These are phyloP conservation scores for Luffa aegyptiaca DNA, from an alignment of 306 rosid species.

Conservation along the genomic window DNA sequence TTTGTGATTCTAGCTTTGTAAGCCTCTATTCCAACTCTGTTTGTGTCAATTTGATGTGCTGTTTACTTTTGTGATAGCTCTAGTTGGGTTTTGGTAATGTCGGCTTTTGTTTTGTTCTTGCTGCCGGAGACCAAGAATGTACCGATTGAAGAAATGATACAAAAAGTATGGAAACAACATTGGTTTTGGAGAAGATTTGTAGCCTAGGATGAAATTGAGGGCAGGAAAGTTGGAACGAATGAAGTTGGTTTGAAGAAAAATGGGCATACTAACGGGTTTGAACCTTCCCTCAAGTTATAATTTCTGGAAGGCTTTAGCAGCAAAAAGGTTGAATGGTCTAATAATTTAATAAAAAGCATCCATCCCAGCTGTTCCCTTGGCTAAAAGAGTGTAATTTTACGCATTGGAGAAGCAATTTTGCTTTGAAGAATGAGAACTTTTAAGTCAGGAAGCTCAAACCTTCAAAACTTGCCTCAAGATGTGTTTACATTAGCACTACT, in stretches of 20 bases:
- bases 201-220: neutral
- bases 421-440: neutral
- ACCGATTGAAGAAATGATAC: constrained; percentile 51
- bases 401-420: neutral
- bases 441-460: neutral
- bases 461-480: neutral
- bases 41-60: too few relatives aligned
- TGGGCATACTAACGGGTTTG: neutral
- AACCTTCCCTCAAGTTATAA: neutral
- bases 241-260: neutral
- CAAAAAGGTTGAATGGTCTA: neutral
- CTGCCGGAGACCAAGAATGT: constrained; percentile 48
- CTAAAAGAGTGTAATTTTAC: neutral
- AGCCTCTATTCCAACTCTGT: too few relatives aligned
- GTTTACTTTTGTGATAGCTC: too few relatives aligned
- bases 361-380: neutral
- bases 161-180: constrained; percentile 38
- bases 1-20: too few relatives aligned
- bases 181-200: constrained; percentile 47
- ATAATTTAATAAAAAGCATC: neutral
- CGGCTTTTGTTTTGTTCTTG: constrained; percentile 20
- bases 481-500: neutral
- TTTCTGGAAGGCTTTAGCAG: neutral
- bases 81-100: constrained; percentile 32
- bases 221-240: neutral